Conservation (phyloP, 305 asterid genomes). For the Fraxinus sp. region DNA sequence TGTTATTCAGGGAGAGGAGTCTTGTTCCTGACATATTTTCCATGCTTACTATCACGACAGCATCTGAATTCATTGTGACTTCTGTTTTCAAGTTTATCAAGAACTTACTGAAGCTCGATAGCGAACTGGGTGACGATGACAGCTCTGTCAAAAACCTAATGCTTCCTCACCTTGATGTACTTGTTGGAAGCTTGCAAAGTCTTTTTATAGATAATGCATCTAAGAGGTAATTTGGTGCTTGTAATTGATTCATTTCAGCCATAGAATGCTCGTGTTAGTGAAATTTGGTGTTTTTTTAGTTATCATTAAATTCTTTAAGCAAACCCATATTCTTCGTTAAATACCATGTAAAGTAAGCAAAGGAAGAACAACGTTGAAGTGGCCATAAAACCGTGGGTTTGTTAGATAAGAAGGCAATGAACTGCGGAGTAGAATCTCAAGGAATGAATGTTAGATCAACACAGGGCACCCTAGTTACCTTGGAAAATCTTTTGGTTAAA, state of each 20-base stretch:
- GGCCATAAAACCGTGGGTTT: neutral
- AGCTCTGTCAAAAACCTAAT: constrained; percentile 43
- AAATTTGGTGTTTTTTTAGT: neutral
- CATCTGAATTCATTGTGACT: constrained; percentile 68
- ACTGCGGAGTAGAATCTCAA: neutral
- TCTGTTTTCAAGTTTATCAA: constrained; percentile 70
- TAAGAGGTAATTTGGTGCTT: constrained; percentile 52
- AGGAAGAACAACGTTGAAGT: neutral
- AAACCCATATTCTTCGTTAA: neutral
- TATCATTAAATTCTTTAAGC: neutral
- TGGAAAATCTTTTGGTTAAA: neutral
- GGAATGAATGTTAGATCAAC: neutral
- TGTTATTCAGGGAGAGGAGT: constrained; percentile 60
- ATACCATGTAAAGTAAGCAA: constrained; percentile 8
- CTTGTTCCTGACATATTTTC: constrained; percentile 86
- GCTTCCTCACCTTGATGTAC: constrained; percentile 71
- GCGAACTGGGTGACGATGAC: constrained; percentile 55
- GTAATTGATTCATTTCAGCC: neutral
- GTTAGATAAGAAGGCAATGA: constrained; percentile 8
- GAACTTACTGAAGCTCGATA: constrained; percentile 78
- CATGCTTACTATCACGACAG: constrained; percentile 65
- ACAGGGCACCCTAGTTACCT: neutral
- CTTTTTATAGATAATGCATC: constrained; percentile 50
- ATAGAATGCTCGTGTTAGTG: neutral
- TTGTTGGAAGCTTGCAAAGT: constrained; percentile 60